Conservation (phyloP, 257 asterid species). For the Solanum lignicaule region DNA sequence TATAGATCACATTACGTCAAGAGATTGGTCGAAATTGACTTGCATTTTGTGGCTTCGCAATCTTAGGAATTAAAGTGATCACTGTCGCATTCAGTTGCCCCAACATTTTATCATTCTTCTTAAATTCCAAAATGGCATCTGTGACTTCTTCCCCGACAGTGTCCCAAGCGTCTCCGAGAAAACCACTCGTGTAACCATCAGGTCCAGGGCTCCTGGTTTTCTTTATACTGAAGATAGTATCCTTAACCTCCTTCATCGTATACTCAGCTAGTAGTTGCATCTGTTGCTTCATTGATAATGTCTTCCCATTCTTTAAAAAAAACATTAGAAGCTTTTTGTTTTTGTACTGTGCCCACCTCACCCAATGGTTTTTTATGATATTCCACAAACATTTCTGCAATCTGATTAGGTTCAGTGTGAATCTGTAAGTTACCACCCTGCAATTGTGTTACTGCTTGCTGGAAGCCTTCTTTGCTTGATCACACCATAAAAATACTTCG, state of each 20-base stretch:
- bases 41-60: neutral
- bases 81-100: neutral
- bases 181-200: neutral
- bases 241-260: neutral
- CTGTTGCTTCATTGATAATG: neutral
- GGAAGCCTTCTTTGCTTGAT: neutral
- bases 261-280: neutral
- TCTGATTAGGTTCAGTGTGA: neutral
- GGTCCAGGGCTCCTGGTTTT: neutral
- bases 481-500: neutral
- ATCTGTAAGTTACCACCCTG: neutral
- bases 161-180: neutral
- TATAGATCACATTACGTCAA: neutral
- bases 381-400: too few species aligned
- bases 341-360: neutral
- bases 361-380: too few species aligned
- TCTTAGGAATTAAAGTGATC: too few species aligned
- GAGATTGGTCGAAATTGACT: neutral
- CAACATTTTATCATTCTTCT: neutral
- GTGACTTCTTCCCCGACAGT: neutral
- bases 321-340: neutral
- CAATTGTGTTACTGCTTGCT: neutral
- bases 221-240: neutral
- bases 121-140: neutral
- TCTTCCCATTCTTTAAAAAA: neutral